Evolutionary conservation across 148 eudicot genomes (phyloP).

Genomic region (Euryodendron excelsum): DNA sequence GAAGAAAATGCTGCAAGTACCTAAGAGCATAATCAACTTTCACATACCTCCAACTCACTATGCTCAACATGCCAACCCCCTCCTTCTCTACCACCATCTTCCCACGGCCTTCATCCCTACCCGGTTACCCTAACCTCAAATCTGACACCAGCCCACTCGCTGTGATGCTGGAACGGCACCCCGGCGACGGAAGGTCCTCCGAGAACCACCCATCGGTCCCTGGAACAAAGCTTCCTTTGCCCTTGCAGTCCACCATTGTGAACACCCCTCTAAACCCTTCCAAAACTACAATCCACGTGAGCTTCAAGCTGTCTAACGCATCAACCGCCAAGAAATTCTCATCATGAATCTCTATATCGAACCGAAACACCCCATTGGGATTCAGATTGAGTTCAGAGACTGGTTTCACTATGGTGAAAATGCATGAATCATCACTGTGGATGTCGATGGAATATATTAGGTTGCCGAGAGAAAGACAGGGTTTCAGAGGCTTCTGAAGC

Average conservation of each 20-base stretch:
- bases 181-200: conserved; percentile 61
- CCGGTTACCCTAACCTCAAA: conserved; percentile 42
- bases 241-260: conserved; percentile 50
- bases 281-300: conserved; percentile 58
- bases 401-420: conserved; percentile 25
- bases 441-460: conserved; percentile 45
- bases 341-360: conserved; percentile 39
- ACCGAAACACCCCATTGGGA: conserved; percentile 51
- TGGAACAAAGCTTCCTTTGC: conserved; percentile 43
- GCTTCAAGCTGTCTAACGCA: conserved; percentile 36
- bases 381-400: conserved; percentile 30
- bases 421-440: neutral
- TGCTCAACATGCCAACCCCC: conserved; percentile 61
- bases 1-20: conserved; percentile 74
- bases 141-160: conserved; percentile 66
- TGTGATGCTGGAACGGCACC: conserved; percentile 50
- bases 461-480: conserved; percentile 34
- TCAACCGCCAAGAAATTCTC: conserved; percentile 30
- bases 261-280: conserved; percentile 56
- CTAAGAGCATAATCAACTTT: conserved; percentile 57
- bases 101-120: conserved; percentile 4
- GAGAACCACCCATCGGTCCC: conserved; percentile 73
- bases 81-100: conserved; percentile 47
- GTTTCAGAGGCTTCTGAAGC: conserved; percentile 33
- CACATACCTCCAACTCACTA: conserved; percentile 62